Evolutionary conservation across 148 eudicot genomes (phyloP).

Genomic region (Oxyria digyna): DNA sequence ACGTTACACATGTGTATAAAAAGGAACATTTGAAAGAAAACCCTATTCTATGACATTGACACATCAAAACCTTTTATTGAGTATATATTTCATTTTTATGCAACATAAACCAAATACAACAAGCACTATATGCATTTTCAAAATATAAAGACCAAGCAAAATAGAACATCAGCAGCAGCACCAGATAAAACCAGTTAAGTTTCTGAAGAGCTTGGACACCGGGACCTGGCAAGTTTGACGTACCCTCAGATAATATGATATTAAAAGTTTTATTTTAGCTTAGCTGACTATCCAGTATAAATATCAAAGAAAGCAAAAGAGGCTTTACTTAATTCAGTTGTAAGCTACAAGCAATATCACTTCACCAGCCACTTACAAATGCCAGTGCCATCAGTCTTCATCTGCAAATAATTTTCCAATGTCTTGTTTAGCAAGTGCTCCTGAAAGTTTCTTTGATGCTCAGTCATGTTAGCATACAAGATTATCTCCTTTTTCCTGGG

Average conservation of each 20-base stretch:
- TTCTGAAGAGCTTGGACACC: not conserved
- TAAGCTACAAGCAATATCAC: not conserved
- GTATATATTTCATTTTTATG: not conserved
- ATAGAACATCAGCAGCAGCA: not conserved
- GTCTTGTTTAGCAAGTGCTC: constrained; percentile 66
- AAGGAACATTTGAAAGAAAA: not conserved
- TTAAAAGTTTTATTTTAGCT: not conserved
- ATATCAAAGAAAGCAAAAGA: not conserved
- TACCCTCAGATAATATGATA: not conserved
- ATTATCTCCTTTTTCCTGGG: constrained; percentile 94
- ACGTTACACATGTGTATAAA: not conserved
- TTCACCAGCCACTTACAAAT: not conserved
- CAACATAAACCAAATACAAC: not conserved
- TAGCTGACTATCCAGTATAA: not conserved
- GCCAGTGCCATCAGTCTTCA: constrained; percentile 16
- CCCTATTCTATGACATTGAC: not conserved
- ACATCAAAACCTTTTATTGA: not conserved
- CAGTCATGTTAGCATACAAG: constrained; percentile 81
- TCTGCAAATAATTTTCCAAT: constrained; percentile 45
- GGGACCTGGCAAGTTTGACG: not conserved
- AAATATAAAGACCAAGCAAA: not conserved
- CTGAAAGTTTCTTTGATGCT: constrained; percentile 70
- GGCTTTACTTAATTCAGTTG: not conserved
- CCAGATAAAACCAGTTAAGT: not conserved
- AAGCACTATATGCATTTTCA: not conserved